phyloP scores from a whole-genome alignment of 495 filamentous ascomycete species.

The Xylaria grammica region DNA sequence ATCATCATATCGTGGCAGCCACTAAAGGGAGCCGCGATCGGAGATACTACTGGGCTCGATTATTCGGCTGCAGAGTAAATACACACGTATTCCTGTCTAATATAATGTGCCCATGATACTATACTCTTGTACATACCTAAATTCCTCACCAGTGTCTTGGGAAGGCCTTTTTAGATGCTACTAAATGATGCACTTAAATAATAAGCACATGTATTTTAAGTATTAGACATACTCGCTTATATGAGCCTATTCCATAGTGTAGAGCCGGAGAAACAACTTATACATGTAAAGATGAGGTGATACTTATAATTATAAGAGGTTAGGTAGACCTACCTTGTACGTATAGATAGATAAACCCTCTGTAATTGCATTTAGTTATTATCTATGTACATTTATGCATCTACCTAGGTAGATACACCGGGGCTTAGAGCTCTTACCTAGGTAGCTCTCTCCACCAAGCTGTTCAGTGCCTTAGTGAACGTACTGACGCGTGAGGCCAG shows the following conservation, averaged over 20 bases:
- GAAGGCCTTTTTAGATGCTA: not conserved
- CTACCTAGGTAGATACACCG: not conserved
- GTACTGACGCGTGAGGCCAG: conserved; percentile 40
- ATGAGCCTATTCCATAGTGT: no score
- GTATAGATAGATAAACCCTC: no score
- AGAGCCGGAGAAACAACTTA: no score
- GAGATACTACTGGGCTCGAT: not conserved
- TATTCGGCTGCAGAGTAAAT: not conserved
- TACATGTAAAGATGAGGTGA: no score
- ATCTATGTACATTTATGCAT: conserved; percentile 15
- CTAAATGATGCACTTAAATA: not conserved
- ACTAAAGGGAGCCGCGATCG: not conserved
- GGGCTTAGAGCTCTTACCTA: not conserved
- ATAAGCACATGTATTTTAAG: not conserved
- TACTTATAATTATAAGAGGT: no score
- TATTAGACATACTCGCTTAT: no score
- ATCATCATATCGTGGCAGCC: not conserved
- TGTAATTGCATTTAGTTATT: no score
- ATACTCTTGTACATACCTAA: conserved; percentile 5
- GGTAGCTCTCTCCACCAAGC: conserved; percentile 3
- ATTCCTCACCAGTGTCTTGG: not conserved
- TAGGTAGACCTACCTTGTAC: no score
- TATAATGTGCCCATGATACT: not conserved
- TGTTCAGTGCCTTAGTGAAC: not conserved
- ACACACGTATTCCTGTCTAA: not conserved